Base-by-base conservation (phyloP, 805 yeast species). In the Suhomyces faveliae region DNA sequence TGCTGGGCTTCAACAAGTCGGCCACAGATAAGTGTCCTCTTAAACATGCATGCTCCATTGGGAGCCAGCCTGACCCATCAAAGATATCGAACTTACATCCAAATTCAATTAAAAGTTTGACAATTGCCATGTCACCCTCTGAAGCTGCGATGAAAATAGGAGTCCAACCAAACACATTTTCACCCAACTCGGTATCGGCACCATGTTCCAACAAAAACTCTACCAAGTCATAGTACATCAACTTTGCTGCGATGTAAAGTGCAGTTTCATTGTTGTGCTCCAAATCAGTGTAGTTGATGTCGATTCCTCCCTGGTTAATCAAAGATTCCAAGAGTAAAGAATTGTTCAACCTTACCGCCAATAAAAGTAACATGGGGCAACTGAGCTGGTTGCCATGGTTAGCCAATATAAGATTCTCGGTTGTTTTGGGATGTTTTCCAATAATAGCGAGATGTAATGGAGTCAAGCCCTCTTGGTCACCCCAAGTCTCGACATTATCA, bases 61-160 rank as follows among this genome's bases (percentile, higher is more conserved):
- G 96, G 15, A 89, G 81, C 98, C 98, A 92, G 0, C 97, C 97
- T 45, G 94, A 85, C 40, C 81, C 85, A 68, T 92, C 98, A 13
- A 78, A 74, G 22, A 73, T 66, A 39, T 79, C 77, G 49, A 70
- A 79, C 6, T 73, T 68, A 4, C 89, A 86, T 17, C 81, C 82
- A 38, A 74, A 60, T 0, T 69, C 66, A 23, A 84, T 64, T 51
- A 92, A 72, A 7, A 78, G 51, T 38, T 77, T 64, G 5, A 83
- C 88, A 37, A 88, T 74, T 2, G 78, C 79, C 35, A 58, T 59
- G 46, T 68, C 80, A 1, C 97, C 97, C 59, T 91, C 96, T 12
- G 90, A 85, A 0, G 96, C 91, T 10, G 97, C 96, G 45, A 83
- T 80, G 62, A 92, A 89, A 5, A 92, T 72, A 5, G 98, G 97